phyloP scores from a whole-genome alignment of 1,284 basidiomycete species.

The Irpex lacteus region DNA sequence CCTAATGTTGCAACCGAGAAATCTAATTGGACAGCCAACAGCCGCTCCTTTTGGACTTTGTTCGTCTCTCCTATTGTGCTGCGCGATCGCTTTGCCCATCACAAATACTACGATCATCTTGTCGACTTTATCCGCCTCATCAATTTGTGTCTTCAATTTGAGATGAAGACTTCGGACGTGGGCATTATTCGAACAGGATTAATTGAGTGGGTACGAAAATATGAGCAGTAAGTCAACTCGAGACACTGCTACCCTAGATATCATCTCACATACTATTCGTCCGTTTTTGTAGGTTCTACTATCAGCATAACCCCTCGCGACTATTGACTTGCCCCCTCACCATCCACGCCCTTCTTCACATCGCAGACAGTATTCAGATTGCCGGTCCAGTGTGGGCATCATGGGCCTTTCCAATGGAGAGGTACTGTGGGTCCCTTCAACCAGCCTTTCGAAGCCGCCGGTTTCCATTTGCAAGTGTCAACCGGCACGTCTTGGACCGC shows the following conservation, averaged over 20 bases:
- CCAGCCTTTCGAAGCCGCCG: conserved; percentile 22
- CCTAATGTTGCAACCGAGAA: conserved; percentile 35
- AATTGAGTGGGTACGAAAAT: conserved; percentile 38
- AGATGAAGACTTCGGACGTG: conserved; percentile 33
- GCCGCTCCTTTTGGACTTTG: conserved; percentile 18
- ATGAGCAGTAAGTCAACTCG: conserved; percentile 11
- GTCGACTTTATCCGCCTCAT: conserved; percentile 37
- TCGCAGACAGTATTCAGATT: conserved; percentile 29
- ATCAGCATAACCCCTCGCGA: conserved; percentile 29
- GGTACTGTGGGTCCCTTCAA: conserved; percentile 33
- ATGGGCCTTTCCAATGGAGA: conserved; percentile 40
- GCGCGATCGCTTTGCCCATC: conserved; percentile 23
- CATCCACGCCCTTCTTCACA: conserved; percentile 38
- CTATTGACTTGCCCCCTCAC: conserved; percentile 36
- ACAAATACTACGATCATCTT: conserved; percentile 43
- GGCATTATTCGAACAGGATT: conserved; percentile 31
- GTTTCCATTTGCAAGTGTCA: conserved; percentile 20
- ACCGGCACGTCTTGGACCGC: background rate
- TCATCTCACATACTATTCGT: too few relatives aligned
- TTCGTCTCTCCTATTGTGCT: conserved; percentile 39
- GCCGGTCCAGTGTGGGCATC: conserved; percentile 36
- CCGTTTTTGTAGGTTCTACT: conserved; percentile 33
- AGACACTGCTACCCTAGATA: too few relatives aligned
- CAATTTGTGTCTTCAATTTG: conserved; percentile 38
- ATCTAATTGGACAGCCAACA: conserved; percentile 27